Percentiles rank a stretch among this genome's conserved stretches.
These are phyloP conservation scores for Blastomyces percursus DNA, from an alignment of 2,329 filamentous ascomycete species.

Conservation along the genomic window DNA sequence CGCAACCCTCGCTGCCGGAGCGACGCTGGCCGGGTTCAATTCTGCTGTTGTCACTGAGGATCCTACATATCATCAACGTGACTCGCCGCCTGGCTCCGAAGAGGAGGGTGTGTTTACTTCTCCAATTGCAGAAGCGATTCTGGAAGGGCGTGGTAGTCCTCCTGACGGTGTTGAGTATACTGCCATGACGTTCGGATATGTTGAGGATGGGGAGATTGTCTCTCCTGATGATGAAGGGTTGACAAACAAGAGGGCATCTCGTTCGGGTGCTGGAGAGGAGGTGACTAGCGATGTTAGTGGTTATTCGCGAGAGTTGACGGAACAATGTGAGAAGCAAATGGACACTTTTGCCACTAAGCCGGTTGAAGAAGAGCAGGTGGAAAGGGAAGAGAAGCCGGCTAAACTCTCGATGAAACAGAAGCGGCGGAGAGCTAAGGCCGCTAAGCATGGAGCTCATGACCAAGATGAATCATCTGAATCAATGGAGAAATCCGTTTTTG, in stretches of 20 bases:
- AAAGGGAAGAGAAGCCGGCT: background rate
- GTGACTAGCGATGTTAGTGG: background rate
- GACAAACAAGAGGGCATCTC: background rate
- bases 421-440: constrained; percentile 34
- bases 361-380: background rate
- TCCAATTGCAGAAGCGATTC: constrained; percentile 8
- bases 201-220: constrained; percentile 10
- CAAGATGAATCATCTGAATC: constrained; percentile 8
- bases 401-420: constrained; percentile 11
- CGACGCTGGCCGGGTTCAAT: constrained; percentile 59
- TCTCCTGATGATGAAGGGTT: constrained; percentile 6
- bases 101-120: background rate
- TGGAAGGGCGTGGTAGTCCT: constrained; percentile 16
- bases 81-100: constrained; percentile 12
- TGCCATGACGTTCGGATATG: constrained; percentile 11
- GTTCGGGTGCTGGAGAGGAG: background rate
- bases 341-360: background rate
- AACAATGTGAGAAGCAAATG: constrained; percentile 17
- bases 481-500: background rate
- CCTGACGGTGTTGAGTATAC: background rate
- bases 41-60: constrained; percentile 60
- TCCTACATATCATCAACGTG: constrained; percentile 49
- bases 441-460: constrained; percentile 25
- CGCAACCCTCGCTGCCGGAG: constrained; percentile 56
- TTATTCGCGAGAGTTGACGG: background rate